Percentiles rank a stretch among this genome's conserved stretches.
phyloP scores from a whole-genome alignment of 495 filamentous ascomycete genomes.

The Bombardia bombarda region DNA sequence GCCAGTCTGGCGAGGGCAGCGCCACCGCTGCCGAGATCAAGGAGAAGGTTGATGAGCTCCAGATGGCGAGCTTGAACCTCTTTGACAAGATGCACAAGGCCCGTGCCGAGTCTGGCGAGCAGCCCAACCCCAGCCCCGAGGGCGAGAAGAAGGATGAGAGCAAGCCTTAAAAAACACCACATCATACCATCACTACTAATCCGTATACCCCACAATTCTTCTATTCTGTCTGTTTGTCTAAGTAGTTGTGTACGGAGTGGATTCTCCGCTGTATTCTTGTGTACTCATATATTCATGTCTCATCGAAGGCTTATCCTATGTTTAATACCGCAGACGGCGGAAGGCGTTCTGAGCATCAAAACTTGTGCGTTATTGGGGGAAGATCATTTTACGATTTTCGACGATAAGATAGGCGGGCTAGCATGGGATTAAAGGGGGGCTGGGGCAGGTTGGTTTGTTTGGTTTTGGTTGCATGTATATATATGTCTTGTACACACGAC shows the following conservation, averaged over 20 bases:
- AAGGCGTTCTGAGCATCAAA: conserved; percentile 44
- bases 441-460: no score
- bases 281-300: conserved; percentile 38
- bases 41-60: conserved; percentile 96
- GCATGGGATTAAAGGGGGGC: conserved; percentile 14
- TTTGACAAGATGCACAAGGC: conserved; percentile 99
- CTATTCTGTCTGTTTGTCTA: conserved; percentile 24
- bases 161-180: conserved; percentile 32
- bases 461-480: conserved; percentile 19
- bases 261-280: conserved; percentile 29
- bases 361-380: conserved; percentile 26
- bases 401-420: conserved; percentile 16
- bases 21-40: conserved; percentile 87
- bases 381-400: conserved; percentile 24
- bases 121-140: conserved; percentile 41
- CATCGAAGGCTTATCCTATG: conserved; percentile 23
- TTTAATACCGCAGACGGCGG: conserved; percentile 34
- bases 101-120: conserved; percentile 54
- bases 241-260: conserved; percentile 26
- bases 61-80: conserved; percentile 87
- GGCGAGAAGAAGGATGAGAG: conserved; percentile 75
- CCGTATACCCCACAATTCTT: conserved; percentile 8
- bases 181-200: conserved; percentile 14
- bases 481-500: conserved; percentile 7
- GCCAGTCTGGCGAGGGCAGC: conserved; percentile 81